Percentiles rank a stretch among this genome's conserved stretches.
These are phyloP conservation scores for Citrullus amarus DNA, from an alignment of 306 rosid genomes.

Conservation along the genomic window DNA sequence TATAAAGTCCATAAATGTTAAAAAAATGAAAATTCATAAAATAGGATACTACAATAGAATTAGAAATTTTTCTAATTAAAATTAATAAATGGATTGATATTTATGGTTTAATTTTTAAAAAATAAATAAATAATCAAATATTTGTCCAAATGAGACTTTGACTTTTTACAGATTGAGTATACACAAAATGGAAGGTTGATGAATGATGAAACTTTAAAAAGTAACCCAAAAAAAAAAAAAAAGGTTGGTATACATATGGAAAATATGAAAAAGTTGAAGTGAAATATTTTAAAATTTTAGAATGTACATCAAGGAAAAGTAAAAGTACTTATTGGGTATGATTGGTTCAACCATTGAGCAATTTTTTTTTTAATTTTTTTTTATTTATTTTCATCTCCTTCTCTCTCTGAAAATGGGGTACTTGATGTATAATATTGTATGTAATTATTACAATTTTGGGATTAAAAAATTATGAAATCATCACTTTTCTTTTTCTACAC, in stretches of 20 bases:
- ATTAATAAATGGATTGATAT: too few species aligned
- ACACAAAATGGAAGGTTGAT: too few species aligned
- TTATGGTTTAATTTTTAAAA: too few species aligned
- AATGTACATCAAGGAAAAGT: neutral
- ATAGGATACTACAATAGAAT: too few species aligned
- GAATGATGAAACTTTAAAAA: too few species aligned
- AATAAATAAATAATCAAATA: too few species aligned
- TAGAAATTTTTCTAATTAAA: too few species aligned
- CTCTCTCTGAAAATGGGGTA: neutral
- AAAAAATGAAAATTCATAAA: too few species aligned
- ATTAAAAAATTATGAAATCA: neutral
- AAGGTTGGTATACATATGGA: neutral
- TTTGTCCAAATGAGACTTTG: too few species aligned
- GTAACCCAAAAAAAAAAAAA: too few species aligned
- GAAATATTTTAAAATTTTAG: neutral
- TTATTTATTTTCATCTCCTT: neutral
- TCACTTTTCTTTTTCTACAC: neutral
- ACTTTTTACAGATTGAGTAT: too few species aligned
- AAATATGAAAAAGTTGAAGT: neutral
- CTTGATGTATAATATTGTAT: slow-evolving; percentile 1
- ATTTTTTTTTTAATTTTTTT: neutral
- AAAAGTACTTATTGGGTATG: neutral
- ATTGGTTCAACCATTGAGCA: neutral
- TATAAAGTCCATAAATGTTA: too few species aligned
- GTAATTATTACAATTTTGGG: neutral